These are phyloP conservation scores for Nevesoporus exiguus DNA, from an alignment of 768 basidiomycete species.

Conservation along the genomic window DNA sequence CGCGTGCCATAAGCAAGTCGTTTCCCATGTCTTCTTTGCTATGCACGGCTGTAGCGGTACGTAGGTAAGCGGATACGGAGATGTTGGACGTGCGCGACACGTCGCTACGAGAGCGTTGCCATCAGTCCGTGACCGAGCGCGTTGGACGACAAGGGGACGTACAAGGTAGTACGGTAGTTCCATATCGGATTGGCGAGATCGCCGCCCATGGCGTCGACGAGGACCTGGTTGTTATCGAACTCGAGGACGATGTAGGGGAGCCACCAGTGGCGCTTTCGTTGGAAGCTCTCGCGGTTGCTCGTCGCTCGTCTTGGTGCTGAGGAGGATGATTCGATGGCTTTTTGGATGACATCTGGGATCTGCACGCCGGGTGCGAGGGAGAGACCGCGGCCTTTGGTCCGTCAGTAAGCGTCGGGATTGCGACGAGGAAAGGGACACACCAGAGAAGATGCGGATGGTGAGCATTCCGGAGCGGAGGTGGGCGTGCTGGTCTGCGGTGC, in stretches of 20 bases:
- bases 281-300: constrained; percentile 85
- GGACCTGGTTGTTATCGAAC: constrained; percentile 95
- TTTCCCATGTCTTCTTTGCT: constrained; percentile 95
- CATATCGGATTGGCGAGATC: constrained; percentile 86
- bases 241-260: constrained; percentile 96
- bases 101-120: constrained; percentile 61
- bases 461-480: constrained; percentile 87
- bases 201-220: constrained; percentile 96
- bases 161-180: constrained; percentile 97
- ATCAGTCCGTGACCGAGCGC: neutral
- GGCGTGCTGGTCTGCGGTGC: constrained; percentile 41
- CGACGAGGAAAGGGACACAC: constrained; percentile 39
- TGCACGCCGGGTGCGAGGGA: constrained; percentile 72
- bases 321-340: constrained; percentile 64
- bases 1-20: constrained; percentile 89
- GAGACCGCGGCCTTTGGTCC: constrained; percentile 65
- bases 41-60: constrained; percentile 68
- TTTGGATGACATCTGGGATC: constrained; percentile 82
- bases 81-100: constrained; percentile 93
- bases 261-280: constrained; percentile 92
- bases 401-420: constrained; percentile 9
- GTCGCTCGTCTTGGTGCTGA: constrained; percentile 53
- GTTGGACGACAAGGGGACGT: constrained; percentile 36
- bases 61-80: constrained; percentile 86
- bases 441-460: constrained; percentile 93